Base-by-base conservation (phyloP, 306 rosid species). In the Malus sylvestris region DNA sequence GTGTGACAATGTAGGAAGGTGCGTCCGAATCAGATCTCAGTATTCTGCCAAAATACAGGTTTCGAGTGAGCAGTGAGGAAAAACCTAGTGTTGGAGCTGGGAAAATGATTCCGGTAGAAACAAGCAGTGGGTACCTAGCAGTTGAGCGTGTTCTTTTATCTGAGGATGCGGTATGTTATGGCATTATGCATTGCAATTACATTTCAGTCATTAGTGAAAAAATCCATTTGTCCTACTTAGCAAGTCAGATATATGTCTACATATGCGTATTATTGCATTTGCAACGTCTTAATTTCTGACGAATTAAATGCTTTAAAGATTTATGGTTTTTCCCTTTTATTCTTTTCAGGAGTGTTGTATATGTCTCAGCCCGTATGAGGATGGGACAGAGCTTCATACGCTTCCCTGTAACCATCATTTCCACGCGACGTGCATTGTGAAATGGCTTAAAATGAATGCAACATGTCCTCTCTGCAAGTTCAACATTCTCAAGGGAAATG, bases 391-490 rank as follows among this genome's bases (percentile, higher is more conserved):
- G 80, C 97, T 96, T 70, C 91, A 96, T 67, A 80, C 93, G 79
- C 93, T 96, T 74, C 98, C 98, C 45, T 96, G 99, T 87, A 96
- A 87, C 84, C 99, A 96, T 81, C 99, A 96, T 83, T 96, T 92
- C 67, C 99, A 96, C 75, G 76, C 85, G 62, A 44, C 86, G 4
- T 96, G 99, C 81, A 92, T 92, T 70, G 83, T 83, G 79, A 96
- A 92, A 83, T 96, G 99, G 99, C 85, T 96, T 61, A 92, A 89
- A 88, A 91, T 96, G 96, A 96, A 96, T 79, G 99, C 99, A 57
- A 92, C 98, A 55, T 96, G 99, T 83, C 98, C 99, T 65, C 98
- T 92, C 79, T 96, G 99, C 92, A 96, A 96, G 86, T 96, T 76
- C 87, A 89, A 92, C 81, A 92, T 96, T 83, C 96, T 92, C 74